Evolutionary conservation across 352 stramenopile species (phyloP).

Genomic region (Halophytophthora batemanensis): DNA sequence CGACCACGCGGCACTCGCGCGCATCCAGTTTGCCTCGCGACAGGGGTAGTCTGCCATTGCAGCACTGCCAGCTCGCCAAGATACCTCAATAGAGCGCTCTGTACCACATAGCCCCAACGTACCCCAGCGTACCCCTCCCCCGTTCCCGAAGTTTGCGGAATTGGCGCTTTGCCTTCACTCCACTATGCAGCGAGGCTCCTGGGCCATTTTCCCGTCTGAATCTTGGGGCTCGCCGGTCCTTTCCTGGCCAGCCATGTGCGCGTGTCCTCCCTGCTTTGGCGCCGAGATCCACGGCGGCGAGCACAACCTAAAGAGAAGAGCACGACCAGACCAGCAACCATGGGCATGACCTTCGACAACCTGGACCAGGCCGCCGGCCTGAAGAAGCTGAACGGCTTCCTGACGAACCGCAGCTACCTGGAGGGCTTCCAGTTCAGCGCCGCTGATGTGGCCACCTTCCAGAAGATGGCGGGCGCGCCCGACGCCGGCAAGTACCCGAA

Average conservation of each 20-base stretch:
- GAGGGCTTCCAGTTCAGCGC: slow-evolving; percentile 71
- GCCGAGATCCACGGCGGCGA: slow-evolving; percentile 8
- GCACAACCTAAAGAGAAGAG: slow-evolving; percentile 4
- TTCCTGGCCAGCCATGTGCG: slow-evolving; percentile 33
- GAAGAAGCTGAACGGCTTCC: slow-evolving; percentile 83
- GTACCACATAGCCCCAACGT: no score
- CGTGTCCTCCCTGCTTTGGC: background rate
- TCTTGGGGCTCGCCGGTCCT: background rate
- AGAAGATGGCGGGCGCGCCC: slow-evolving; percentile 35
- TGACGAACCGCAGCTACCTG: slow-evolving; percentile 75
- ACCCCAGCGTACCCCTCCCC: background rate
- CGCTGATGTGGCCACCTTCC: slow-evolving; percentile 60
- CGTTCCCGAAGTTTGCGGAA: slow-evolving; percentile 7
- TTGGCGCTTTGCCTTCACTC: background rate
- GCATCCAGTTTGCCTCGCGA: no score
- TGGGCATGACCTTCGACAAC: slow-evolving; percentile 63
- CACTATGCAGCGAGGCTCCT: slow-evolving; percentile 19
- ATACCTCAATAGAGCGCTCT: no score
- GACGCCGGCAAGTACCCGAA: slow-evolving; percentile 56
- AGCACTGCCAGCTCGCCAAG: no score
- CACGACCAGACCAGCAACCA: slow-evolving; percentile 18
- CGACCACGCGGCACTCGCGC: no score
- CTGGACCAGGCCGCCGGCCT: slow-evolving; percentile 55
- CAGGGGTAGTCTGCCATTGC: no score
- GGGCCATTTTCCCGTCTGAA: slow-evolving; percentile 2